Percentiles rank a stretch among this genome's conserved stretches.
Conservation (phyloP, 83 land plant genomes). For the Larix sibirica region DNA sequence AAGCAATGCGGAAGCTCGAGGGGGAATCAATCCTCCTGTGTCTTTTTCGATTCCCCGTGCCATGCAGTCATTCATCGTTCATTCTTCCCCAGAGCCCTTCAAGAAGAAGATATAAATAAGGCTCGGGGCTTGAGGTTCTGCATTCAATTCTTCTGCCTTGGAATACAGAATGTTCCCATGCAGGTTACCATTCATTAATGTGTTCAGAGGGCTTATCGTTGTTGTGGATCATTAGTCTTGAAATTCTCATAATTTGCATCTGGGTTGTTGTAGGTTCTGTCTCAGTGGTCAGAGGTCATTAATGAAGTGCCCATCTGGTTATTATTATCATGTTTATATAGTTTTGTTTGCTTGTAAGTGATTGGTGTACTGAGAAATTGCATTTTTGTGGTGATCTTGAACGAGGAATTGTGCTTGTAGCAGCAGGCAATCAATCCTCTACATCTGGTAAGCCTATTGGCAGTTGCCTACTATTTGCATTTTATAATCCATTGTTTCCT, state of each 20-base stretch:
- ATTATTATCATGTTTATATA: not conserved
- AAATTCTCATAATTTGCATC: not conserved
- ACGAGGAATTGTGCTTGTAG: too few relatives aligned
- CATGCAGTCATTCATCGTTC: not conserved
- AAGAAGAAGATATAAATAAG: constrained; percentile 2
- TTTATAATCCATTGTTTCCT: not conserved
- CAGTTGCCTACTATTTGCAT: not conserved
- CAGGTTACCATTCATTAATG: constrained; percentile 14
- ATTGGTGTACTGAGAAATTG: too few relatives aligned
- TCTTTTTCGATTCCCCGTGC: constrained; percentile 13
- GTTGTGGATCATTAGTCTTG: constrained; percentile 1
- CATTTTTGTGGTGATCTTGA: constrained; percentile 16
- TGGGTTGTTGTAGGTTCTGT: not conserved
- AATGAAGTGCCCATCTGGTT: not conserved
- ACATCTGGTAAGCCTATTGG: not conserved
- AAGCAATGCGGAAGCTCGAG: constrained; percentile 10
- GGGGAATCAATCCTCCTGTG: constrained; percentile 5
- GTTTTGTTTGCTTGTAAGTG: too few relatives aligned
- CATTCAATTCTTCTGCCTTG: constrained; percentile 13
- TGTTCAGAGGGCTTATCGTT: constrained; percentile 15
- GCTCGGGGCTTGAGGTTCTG: constrained; percentile 5
- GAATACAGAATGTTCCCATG: constrained; percentile 18
- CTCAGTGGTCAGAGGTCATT: not conserved
- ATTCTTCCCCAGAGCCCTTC: not conserved
- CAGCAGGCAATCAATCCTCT: not conserved